phyloP scores from a whole-genome alignment of 441 rosid species.

The Adansonia rubrostipa region DNA sequence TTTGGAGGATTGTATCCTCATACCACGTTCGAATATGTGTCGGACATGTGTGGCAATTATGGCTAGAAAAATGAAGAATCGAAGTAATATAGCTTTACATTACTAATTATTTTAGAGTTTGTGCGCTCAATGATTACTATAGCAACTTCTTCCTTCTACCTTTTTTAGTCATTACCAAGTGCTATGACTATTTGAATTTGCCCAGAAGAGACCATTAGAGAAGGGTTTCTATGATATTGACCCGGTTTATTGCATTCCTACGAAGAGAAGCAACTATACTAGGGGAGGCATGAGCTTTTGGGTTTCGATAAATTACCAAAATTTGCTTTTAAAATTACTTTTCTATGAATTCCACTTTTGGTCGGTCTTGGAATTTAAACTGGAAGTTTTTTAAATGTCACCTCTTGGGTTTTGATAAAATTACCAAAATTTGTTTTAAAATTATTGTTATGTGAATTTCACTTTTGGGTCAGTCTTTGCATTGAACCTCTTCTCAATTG shows the following conservation, averaged over 20 bases:
- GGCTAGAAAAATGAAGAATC: too few relatives aligned
- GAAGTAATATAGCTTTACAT: too few relatives aligned
- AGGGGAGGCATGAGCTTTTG: not conserved
- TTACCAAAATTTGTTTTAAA: not conserved
- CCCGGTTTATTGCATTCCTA: not conserved
- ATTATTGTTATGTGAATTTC: not conserved
- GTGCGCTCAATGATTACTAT: too few relatives aligned
- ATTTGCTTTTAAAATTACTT: not conserved
- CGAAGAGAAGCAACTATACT: not conserved
- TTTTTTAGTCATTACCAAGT: conserved; percentile 7
- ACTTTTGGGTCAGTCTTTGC: not conserved
- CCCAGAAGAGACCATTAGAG: not conserved
- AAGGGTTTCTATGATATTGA: not conserved
- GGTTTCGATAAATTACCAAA: not conserved
- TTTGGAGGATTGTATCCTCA: too few relatives aligned
- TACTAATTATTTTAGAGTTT: not conserved
- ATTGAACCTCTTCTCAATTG: not conserved
- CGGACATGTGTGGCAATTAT: too few relatives aligned
- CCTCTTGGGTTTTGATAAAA: not conserved
- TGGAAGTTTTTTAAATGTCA: not conserved
- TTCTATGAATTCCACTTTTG: not conserved
- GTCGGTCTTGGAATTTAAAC: not conserved
- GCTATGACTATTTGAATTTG: conserved; percentile 12
- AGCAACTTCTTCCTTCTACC: not conserved
- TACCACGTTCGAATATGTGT: too few relatives aligned